Evolutionary conservation across 495 filamentous ascomycete genomes (phyloP), one percentile per base, ranked within the genome.

Genomic region (Bacidia gigantensis): DNA sequence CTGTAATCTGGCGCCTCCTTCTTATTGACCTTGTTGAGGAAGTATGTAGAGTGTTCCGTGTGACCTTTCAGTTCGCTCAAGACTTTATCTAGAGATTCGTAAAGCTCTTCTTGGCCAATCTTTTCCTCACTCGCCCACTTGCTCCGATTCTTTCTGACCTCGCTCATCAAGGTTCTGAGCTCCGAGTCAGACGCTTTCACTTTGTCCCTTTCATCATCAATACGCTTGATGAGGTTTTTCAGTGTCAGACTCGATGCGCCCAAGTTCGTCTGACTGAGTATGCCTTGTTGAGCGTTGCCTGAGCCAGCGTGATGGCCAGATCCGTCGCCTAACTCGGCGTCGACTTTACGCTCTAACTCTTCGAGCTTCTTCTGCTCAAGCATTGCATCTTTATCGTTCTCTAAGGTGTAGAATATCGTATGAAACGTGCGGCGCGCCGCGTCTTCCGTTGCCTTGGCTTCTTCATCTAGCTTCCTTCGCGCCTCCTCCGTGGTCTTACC

Each of bases 71-170:
- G 79, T 61, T 96, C 89, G 62, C 85, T 90, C 49, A 97, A 72
- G 20, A 99, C 92, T 69, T 95, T 95, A 61, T 99, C 92, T 14
- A 88, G 75, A 10, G 92, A 83, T 68, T 99, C 92, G 61, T 99
- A 99, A 2, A 99, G 77, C 68, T 99, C 92, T 60, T 97, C 92
- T 67, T 99, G 92, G 52, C 87, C 87, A 49, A 99, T 81, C 57
- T 90, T 89, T 50, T 99, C 92, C 65, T 96, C 92, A 65, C 81
- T 96, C 18, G 92, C 92, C 92, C 92, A 99, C 66, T 99, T 99
- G 65, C 90, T 95, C 57, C 92, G 73, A 61, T 95, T 95, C 62
- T 97, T 97, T 50, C 92, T 80, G 10, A 97, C 92, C 62, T 99
- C 93, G 59, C 88, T 93, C 77, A 99, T 90, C 53, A 99, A 69